Evolutionary conservation across 306 rosid species (phyloP), one percentile per base, ranked within the genome.

Genomic region (Vachellia collinsii): DNA sequence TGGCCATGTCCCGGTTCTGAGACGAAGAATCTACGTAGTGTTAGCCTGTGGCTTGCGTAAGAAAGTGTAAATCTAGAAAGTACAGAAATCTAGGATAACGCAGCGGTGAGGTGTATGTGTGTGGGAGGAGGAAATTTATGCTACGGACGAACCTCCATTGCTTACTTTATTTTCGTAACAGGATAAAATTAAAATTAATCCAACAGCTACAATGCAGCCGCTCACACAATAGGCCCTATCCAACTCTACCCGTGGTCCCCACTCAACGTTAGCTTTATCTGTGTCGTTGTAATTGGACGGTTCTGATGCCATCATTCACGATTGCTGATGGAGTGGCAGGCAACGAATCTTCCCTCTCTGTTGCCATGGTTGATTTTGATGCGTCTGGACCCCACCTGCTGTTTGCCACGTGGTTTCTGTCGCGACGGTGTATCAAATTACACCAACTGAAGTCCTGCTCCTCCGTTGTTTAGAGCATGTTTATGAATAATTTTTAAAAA

Each of bases 1-100:
- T 1, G 8, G 19, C 38, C 2, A 29, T n/a, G 17, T 20, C 42
- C 69, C 44, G 75, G 86, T 80, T 83, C 78, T 75, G 41, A 59
- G 11, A 23, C 17, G 14, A 59, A 11, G 25, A 86, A 78, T 83
- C 78, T 77, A 44, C 62, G 83, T 80, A 59, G 9, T 50, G 46
- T 81, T 81, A 20, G 82, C 81, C 53, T 34, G 69, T 65, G 80
- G 87, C 76, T 84, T 85, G 87, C 83, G 87, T 80, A 65, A 78
- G 87, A 80, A 67, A 84, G 84, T 78, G 76, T 65, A 85, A 87
- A 56, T 74, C 51, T 71, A 43, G 58, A 72, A 41, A 74, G 80
- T 70, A 65, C 85, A 66, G 81, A 86, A 82, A 87, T 87, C 86
- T 82, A 86, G 72, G 83, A 80, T 61, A 4, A 38, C 68, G 29